Conservation (phyloP, 2,329 filamentous ascomycete species). For the Geosmithia flava region DNA sequence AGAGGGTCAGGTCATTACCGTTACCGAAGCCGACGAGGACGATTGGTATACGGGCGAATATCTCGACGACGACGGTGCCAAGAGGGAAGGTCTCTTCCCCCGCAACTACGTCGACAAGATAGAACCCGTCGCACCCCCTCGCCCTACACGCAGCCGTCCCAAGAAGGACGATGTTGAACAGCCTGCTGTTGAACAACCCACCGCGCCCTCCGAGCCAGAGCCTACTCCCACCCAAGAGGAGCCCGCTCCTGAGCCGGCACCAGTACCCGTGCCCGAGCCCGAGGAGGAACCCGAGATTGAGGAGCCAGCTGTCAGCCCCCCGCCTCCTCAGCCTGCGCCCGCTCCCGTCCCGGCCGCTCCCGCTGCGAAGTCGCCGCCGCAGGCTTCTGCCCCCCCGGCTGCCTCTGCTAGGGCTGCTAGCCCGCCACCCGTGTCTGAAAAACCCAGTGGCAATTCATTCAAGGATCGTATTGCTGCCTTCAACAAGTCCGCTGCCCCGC, state of each 20-base stretch:
- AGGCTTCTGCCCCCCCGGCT: slow-evolving; percentile 12
- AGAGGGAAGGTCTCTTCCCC: slow-evolving; percentile 80
- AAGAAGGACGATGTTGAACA: slow-evolving; percentile 37
- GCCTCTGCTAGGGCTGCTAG: slow-evolving; percentile 33
- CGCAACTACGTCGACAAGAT: slow-evolving; percentile 96
- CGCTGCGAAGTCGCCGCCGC: slow-evolving; percentile 12
- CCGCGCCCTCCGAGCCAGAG: slow-evolving; percentile 20
- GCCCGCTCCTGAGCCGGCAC: slow-evolving; percentile 17
- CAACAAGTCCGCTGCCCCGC: slow-evolving; percentile 78
- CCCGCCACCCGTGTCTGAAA: slow-evolving; percentile 58
- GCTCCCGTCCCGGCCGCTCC: slow-evolving; percentile 13
- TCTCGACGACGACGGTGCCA: slow-evolving; percentile 58
- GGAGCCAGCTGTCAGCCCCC: slow-evolving; percentile 17
- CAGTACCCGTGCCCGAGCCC: slow-evolving; percentile 17
- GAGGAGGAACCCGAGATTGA: slow-evolving; percentile 15
- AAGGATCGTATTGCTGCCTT: slow-evolving; percentile 94
- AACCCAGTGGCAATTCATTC: slow-evolving; percentile 68
- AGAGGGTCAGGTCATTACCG: slow-evolving; percentile 80
- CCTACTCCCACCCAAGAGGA: slow-evolving; percentile 17
- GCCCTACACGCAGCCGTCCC: slow-evolving; percentile 61
- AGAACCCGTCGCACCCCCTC: slow-evolving; percentile 80
- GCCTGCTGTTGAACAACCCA: slow-evolving; percentile 12
- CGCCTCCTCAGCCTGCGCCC: slow-evolving; percentile 19
- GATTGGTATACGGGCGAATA: slow-evolving; percentile 95
- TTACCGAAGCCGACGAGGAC: slow-evolving; percentile 81